Percentiles rank a stretch among this genome's conserved stretches.
phyloP scores from a whole-genome alignment of 208 protist genomes.

The Leishmania aethiopica region DNA sequence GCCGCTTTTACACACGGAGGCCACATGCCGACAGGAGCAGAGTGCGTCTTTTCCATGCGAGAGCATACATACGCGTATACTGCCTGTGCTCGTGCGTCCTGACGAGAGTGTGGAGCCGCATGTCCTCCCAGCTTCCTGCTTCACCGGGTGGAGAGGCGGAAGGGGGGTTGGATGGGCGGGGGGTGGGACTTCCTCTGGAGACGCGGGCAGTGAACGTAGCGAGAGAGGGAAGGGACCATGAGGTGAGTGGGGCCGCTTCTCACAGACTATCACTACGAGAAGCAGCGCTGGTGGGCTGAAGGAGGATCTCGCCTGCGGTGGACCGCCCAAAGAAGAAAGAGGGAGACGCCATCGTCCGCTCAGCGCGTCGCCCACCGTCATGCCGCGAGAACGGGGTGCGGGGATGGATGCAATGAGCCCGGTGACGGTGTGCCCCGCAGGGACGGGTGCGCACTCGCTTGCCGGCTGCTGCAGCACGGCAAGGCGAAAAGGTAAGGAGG shows the following conservation, averaged over 20 bases:
- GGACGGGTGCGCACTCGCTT: too few relatives aligned
- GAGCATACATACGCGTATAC: not conserved
- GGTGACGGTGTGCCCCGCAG: too few relatives aligned
- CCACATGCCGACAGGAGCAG: not conserved
- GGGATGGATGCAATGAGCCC: not conserved
- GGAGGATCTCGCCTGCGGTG: not conserved
- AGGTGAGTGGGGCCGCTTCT: not conserved
- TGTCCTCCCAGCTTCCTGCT: not conserved
- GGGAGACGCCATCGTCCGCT: not conserved
- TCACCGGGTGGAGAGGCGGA: not conserved
- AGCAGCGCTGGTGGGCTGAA: not conserved
- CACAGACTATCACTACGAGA: not conserved
- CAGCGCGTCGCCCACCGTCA: not conserved
- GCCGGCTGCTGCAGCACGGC: too few relatives aligned
- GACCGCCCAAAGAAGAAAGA: not conserved
- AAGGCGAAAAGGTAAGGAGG: not conserved
- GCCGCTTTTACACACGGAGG: not conserved
- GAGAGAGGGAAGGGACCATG: not conserved
- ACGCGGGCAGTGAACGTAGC: not conserved
- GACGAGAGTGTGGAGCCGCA: not conserved
- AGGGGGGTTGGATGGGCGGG: not conserved
- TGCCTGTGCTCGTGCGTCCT: not conserved
- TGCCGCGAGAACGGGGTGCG: not conserved
- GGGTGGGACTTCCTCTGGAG: not conserved
- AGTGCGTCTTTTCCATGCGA: not conserved